These are phyloP conservation scores for Micromonas commoda DNA, from an alignment of 139 green algal genomes.

Conservation along the genomic window DNA sequence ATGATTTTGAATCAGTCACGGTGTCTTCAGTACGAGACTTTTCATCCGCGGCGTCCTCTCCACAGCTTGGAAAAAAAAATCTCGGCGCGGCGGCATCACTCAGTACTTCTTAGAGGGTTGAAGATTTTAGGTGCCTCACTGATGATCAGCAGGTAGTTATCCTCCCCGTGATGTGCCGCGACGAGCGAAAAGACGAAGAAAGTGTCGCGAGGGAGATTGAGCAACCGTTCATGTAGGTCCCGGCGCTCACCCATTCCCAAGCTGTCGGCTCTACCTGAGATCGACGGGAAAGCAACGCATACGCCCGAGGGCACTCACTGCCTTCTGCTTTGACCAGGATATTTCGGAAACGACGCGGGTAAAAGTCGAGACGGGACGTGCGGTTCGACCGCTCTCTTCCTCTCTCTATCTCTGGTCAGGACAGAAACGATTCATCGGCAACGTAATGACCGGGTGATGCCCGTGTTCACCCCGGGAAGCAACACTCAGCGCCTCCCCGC, in stretches of 20 bases:
- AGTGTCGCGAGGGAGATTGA: slow-evolving; percentile 23
- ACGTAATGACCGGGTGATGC: neutral
- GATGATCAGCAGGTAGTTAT: slow-evolving; percentile 14
- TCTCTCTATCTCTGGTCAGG: neutral
- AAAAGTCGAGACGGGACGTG: neutral
- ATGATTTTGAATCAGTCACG: slow-evolving; percentile 10
- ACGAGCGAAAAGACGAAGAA: neutral
- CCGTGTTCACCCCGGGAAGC: neutral
- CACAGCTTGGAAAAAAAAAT: too few relatives aligned
- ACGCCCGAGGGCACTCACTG: neutral
- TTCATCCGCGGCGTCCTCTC: slow-evolving; percentile 3
- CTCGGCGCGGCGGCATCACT: neutral
- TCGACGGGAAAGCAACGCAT: slow-evolving; percentile 18
- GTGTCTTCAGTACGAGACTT: neutral
- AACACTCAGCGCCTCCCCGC: neutral
- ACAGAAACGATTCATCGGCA: neutral
- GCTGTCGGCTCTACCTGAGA: slow-evolving; percentile 25
- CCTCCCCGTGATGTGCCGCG: neutral
- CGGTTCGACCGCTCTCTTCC: neutral
- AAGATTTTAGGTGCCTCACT: slow-evolving; percentile 14
- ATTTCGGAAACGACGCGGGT: neutral
- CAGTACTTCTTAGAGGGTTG: slow-evolving; percentile 30
- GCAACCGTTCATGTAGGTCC: neutral
- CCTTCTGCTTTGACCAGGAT: slow-evolving; percentile 25
- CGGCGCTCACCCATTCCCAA: slow-evolving; percentile 22